Evolutionary conservation across 768 basidiomycete genomes (phyloP).

Genomic region (Dictyophora rubrovolvata): DNA sequence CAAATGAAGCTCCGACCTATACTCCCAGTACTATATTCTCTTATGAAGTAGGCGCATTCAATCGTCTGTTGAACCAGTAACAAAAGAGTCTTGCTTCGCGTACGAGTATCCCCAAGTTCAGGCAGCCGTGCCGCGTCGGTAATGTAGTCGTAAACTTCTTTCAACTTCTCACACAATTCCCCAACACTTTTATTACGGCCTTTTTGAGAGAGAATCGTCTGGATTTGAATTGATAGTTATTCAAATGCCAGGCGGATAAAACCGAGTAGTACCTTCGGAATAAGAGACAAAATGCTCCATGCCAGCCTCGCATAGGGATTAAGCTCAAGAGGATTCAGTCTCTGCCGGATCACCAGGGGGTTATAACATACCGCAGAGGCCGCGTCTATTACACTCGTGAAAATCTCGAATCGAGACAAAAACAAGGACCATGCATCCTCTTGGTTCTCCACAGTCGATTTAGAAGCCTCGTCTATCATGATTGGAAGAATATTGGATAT

Average conservation of each 20-base stretch:
- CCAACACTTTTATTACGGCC: neutral
- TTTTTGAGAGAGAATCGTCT: neutral
- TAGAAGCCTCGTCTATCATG: neutral
- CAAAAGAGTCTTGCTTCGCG: neutral
- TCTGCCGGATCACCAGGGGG: neutral
- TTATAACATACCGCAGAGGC: neutral
- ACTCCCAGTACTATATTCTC: neutral
- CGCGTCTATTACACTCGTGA: neutral
- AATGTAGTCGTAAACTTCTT: neutral
- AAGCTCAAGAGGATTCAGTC: neutral
- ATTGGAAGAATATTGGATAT: neutral
- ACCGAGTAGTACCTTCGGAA: neutral
- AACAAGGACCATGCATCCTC: neutral
- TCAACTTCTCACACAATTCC: neutral
- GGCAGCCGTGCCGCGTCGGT: neutral
- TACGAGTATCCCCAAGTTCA: neutral
- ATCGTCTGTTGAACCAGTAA: neutral
- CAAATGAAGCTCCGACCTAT: neutral
- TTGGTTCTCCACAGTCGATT: neutral
- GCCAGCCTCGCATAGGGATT: neutral
- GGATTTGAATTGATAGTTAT: neutral
- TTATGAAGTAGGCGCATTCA: neutral
- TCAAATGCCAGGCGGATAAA: neutral
- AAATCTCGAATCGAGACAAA: neutral
- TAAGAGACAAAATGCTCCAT: neutral